Evolutionary conservation across 331 rosid genomes (phyloP).

Genomic region (Rhamnella rubrinervis): DNA sequence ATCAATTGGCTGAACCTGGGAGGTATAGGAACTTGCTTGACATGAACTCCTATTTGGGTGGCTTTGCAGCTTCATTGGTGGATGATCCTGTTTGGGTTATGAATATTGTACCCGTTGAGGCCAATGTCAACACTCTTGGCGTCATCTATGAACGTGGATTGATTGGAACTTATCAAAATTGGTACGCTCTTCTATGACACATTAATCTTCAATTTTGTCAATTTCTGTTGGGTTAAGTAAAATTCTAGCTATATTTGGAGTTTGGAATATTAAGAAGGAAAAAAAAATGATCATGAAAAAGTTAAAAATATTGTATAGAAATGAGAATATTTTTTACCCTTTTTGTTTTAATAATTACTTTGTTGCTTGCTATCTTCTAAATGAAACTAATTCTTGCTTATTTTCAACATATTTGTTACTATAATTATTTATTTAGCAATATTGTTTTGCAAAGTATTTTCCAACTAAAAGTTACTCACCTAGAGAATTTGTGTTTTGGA

Average conservation of each 20-base stretch:
- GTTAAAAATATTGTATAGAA: too few relatives aligned
- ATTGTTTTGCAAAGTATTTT: too few relatives aligned
- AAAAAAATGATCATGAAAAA: too few relatives aligned
- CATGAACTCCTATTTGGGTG: slow-evolving; percentile 83
- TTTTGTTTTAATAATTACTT: background rate
- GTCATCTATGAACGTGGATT: slow-evolving; percentile 81
- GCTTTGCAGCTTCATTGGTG: slow-evolving; percentile 84
- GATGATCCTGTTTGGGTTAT: slow-evolving; percentile 88
- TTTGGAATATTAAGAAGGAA: too few relatives aligned
- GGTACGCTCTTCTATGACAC: slow-evolving; percentile 43
- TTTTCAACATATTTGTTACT: background rate
- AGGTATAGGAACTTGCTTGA: slow-evolving; percentile 85
- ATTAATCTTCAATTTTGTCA: background rate
- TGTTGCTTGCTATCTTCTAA: slow-evolving; percentile 6
- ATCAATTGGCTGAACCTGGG: slow-evolving; percentile 66
- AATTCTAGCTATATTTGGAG: too few relatives aligned
- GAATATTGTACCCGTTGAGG: slow-evolving; percentile 86
- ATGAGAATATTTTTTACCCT: too few relatives aligned
- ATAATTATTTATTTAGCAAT: too few relatives aligned
- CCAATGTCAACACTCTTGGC: slow-evolving; percentile 76
- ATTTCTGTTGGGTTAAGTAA: too few relatives aligned
- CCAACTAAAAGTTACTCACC: background rate
- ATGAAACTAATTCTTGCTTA: background rate
- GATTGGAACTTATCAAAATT: slow-evolving; percentile 89
- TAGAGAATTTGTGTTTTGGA: slow-evolving; percentile 21